These are phyloP conservation scores for Luffa aegyptiaca DNA, from an alignment of 306 rosid species.

Conservation along the genomic window DNA sequence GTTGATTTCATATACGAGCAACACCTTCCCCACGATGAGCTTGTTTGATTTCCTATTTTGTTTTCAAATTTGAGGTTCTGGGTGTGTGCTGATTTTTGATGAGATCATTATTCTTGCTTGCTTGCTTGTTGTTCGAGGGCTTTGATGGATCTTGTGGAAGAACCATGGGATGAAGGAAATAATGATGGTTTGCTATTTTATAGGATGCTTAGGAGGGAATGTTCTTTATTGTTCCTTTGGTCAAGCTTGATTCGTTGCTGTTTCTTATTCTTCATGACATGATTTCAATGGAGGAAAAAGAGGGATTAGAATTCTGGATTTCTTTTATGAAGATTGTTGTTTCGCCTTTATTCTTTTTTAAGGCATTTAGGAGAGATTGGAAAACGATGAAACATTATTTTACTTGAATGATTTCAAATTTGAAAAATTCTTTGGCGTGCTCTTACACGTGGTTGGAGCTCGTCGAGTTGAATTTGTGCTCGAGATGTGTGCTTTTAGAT, in stretches of 20 bases:
- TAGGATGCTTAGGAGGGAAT: background rate
- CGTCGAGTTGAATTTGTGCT: background rate
- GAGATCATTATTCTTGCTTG: background rate
- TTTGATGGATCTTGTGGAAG: conserved; percentile 7
- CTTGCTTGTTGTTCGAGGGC: background rate
- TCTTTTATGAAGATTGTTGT: background rate
- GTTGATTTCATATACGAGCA: conserved; percentile 83
- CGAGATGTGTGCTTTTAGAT: background rate
- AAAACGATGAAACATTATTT: background rate
- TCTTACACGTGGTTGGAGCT: background rate
- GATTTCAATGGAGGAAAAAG: background rate
- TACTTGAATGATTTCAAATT: background rate
- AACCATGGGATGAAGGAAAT: background rate
- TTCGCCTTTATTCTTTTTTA: background rate
- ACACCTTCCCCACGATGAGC: conserved; percentile 74
- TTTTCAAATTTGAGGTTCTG: background rate
- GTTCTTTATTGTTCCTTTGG: background rate
- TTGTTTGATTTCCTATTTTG: background rate
- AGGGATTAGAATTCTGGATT: background rate
- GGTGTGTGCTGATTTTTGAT: background rate
- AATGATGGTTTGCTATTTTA: background rate
- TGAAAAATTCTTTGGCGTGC: background rate
- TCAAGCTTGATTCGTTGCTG: background rate
- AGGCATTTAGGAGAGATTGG: background rate
- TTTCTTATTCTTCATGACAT: background rate